These are phyloP conservation scores for Plantago elongata DNA, from an alignment of 257 asterid species.

Conservation along the genomic window DNA sequence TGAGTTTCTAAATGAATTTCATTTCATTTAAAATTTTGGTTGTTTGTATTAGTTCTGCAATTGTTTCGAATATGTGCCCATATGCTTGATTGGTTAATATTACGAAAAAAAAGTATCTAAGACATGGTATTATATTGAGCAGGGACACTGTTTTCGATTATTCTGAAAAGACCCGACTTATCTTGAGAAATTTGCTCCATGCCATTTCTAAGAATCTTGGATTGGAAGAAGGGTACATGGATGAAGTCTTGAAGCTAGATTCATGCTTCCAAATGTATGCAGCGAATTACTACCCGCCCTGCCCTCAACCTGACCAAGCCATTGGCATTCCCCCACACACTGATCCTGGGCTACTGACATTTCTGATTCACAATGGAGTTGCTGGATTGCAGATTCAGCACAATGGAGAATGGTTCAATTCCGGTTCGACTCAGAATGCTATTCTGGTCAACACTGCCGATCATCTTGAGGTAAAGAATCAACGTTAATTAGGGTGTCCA, in stretches of 20 bases:
- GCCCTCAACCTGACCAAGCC: slow-evolving; percentile 50
- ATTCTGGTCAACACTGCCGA: slow-evolving; percentile 42
- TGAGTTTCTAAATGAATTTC: too few relatives aligned
- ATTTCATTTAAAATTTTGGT: not conserved
- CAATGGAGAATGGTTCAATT: slow-evolving; percentile 36
- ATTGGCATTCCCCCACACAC: slow-evolving; percentile 53
- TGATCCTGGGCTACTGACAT: slow-evolving; percentile 43
- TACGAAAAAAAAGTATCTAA: too few relatives aligned
- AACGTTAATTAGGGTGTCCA: not conserved
- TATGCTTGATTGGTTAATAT: too few relatives aligned
- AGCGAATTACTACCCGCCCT: slow-evolving; percentile 40
- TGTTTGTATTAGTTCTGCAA: too few relatives aligned
- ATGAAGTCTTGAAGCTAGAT: slow-evolving; percentile 29
- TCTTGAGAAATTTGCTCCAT: slow-evolving; percentile 25
- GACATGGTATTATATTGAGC: not conserved
- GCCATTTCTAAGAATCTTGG: slow-evolving; percentile 32
- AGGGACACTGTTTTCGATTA: slow-evolving; percentile 31
- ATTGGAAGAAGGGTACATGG: slow-evolving; percentile 29
- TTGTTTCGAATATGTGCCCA: too few relatives aligned
- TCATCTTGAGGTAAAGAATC: slow-evolving; percentile 32
- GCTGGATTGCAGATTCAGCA: slow-evolving; percentile 38
- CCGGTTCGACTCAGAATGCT: slow-evolving; percentile 27
- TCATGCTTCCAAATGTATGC: slow-evolving; percentile 35
- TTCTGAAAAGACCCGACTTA: slow-evolving; percentile 21
- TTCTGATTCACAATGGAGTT: slow-evolving; percentile 35